Evolutionary conservation across 164 flowering plant genomes (phyloP).

Genomic region (Tetrastigma voinierianum): DNA sequence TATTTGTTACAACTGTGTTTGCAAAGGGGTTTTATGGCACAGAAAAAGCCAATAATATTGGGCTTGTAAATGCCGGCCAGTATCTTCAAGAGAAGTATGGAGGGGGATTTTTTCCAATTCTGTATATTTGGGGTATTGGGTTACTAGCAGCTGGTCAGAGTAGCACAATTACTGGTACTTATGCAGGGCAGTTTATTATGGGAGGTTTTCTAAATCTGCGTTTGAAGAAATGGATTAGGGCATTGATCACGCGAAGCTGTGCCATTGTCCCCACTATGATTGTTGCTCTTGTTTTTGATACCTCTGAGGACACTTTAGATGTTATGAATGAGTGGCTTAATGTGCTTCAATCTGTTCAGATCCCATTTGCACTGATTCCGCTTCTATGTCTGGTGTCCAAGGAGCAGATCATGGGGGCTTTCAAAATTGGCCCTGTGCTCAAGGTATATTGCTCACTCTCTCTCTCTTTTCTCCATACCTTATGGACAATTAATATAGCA

Average conservation of each 20-base stretch:
- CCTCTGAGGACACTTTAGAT: slow-evolving; percentile 51
- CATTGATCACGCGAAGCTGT: slow-evolving; percentile 67
- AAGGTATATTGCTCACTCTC: slow-evolving; percentile 35
- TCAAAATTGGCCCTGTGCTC: slow-evolving; percentile 56
- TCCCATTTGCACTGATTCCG: slow-evolving; percentile 76
- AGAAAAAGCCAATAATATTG: slow-evolving; percentile 45
- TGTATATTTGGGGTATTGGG: slow-evolving; percentile 74
- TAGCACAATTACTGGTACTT: slow-evolving; percentile 77
- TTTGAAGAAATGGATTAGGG: slow-evolving; percentile 66
- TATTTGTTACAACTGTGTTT: slow-evolving; percentile 68
- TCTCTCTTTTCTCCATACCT: background rate
- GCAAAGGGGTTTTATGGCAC: slow-evolving; percentile 67
- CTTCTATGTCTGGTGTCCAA: slow-evolving; percentile 66
- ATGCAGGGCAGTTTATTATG: slow-evolving; percentile 82
- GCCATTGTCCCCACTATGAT: slow-evolving; percentile 69
- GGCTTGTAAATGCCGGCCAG: slow-evolving; percentile 70
- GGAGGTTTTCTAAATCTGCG: slow-evolving; percentile 62
- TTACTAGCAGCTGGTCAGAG: slow-evolving; percentile 78
- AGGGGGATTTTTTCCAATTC: slow-evolving; percentile 58
- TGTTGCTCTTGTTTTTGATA: slow-evolving; percentile 61
- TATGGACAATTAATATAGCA: too few relatives aligned
- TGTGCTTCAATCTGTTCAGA: slow-evolving; percentile 72
- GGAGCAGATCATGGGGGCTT: slow-evolving; percentile 66
- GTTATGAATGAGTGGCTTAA: slow-evolving; percentile 71
- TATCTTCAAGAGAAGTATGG: slow-evolving; percentile 70